Evolutionary conservation across 2,329 filamentous ascomycete genomes (phyloP).

Genomic region (Colletotrichum karsti): DNA sequence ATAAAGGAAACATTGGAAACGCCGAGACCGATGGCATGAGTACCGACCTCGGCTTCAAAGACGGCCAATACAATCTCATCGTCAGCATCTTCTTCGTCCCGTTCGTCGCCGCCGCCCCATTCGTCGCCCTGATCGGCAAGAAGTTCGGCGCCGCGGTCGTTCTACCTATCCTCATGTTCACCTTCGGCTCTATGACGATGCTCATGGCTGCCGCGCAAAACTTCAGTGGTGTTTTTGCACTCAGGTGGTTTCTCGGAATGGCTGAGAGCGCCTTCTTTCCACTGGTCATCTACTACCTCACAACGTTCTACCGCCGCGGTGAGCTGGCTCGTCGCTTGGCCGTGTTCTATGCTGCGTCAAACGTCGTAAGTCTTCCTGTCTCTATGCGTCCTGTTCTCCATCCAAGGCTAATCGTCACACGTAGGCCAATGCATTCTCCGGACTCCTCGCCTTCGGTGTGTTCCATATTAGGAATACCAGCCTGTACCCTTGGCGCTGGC

Average conservation of each 20-base stretch:
- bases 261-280: slow-evolving; percentile 31
- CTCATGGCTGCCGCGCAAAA: slow-evolving; percentile 33
- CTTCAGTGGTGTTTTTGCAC: slow-evolving; percentile 29
- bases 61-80: slow-evolving; percentile 75
- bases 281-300: slow-evolving; percentile 31
- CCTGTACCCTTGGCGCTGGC: slow-evolving; percentile 55
- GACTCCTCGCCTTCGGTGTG: slow-evolving; percentile 34
- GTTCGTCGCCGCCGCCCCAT: slow-evolving; percentile 72
- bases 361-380: slow-evolving; percentile 17
- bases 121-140: slow-evolving; percentile 70
- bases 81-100: slow-evolving; percentile 80
- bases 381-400: background rate
- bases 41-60: slow-evolving; percentile 41
- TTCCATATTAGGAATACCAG: slow-evolving; percentile 51
- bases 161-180: slow-evolving; percentile 76
- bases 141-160: slow-evolving; percentile 73
- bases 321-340: slow-evolving; percentile 29
- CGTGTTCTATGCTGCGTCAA: slow-evolving; percentile 29
- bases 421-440: slow-evolving; percentile 20
- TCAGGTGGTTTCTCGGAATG: slow-evolving; percentile 32
- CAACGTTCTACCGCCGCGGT: slow-evolving; percentile 30
- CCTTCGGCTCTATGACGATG: slow-evolving; percentile 66
- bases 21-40: slow-evolving; percentile 46
- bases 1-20: slow-evolving; percentile 50
- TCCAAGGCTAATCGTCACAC: background rate